Percentiles rank a stretch among this genome's conserved stretches.
Evolutionary conservation across 257 asterid genomes (phyloP).

Genomic region (Cordia subcordata): DNA sequence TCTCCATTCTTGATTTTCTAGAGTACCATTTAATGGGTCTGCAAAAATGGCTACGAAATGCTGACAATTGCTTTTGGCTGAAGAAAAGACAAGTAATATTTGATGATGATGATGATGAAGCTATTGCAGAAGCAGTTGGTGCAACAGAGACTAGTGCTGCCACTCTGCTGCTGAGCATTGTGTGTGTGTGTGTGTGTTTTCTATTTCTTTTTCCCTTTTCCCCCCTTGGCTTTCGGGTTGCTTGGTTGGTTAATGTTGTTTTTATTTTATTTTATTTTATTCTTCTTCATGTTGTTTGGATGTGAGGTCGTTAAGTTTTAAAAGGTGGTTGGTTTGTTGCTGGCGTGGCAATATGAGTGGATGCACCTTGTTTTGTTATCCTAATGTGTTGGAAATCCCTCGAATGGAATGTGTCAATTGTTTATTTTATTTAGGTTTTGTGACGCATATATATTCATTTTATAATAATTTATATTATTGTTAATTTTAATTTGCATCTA

Average conservation of each 20-base stretch:
- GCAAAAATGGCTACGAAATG: constrained; percentile 36
- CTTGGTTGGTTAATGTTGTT: too few species aligned
- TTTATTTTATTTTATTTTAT: too few species aligned
- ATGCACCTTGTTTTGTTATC: constrained; percentile 5
- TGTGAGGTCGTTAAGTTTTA: background rate
- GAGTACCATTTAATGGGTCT: constrained; percentile 45
- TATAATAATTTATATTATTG: too few species aligned
- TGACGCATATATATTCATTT: too few species aligned
- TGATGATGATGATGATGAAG: constrained; percentile 30
- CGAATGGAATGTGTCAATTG: too few species aligned
- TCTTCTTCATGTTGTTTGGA: background rate
- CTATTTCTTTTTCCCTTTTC: background rate
- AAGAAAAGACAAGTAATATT: constrained; percentile 19
- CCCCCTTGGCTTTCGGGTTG: background rate
- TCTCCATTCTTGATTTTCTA: constrained; percentile 46
- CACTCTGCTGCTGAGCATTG: constrained; percentile 43
- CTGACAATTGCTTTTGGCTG: constrained; percentile 25
- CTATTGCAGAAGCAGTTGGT: constrained; percentile 30
- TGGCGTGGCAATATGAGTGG: constrained; percentile 12
- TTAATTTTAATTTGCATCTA: too few species aligned
- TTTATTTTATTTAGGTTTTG: background rate
- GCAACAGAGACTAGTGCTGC: constrained; percentile 26
- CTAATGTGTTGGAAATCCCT: constrained; percentile 5
- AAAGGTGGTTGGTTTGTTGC: background rate
- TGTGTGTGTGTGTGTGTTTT: background rate